Base-by-base conservation (phyloP, 1,284 basidiomycete genomes). In the Cryptococcus deneoformans region DNA sequence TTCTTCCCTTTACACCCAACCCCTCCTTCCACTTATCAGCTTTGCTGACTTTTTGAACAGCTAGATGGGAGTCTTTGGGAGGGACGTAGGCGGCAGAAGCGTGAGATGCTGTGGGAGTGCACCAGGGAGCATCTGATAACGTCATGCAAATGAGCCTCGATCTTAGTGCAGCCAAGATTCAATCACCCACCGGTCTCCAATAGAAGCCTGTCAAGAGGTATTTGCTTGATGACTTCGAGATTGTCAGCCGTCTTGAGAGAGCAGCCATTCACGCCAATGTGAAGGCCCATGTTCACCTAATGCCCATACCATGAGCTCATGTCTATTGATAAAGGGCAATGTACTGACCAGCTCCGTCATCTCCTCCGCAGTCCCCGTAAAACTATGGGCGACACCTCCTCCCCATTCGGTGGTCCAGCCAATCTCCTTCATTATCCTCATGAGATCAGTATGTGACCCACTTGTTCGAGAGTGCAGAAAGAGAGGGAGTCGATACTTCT, bases 391-490 rank as follows among this genome's bases (percentile, higher is more conserved):
- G 7, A 93, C 90, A 0, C 88, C 90, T 9, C 88, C 84, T 55
- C 86, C 78, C 59, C 82, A 80, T 14, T 81, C 81, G 58, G 87
- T 85, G 39, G 58, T 64, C 65, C 65, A 72, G 39, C 70, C 66
- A 14, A 67, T 62, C 46, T 73, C 66, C 49, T 57, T 64, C 29
- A 76, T 46, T 7, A 64, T 67, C 16, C 89, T 80, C 14, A 92
- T 87, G 2, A 76, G 70, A 38, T 90, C 86, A 61, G 89, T 82
- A 67, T 94, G 91, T 0, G 71, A 64, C 67, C 90, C 88, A 0
- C 88, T 85, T 29, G 87, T 84, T 34, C 91, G 83, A 7, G 87
- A 92, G 73, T 95, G 92, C 3, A 95, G 80, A 75, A 94, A 95
- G 6, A 95, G 73, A 0, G 92, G 91, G 5, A 94, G 81, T 63